Base-by-base conservation (phyloP, 192 early-diverging fungal species). In the Kappamyces sp. region DNA sequence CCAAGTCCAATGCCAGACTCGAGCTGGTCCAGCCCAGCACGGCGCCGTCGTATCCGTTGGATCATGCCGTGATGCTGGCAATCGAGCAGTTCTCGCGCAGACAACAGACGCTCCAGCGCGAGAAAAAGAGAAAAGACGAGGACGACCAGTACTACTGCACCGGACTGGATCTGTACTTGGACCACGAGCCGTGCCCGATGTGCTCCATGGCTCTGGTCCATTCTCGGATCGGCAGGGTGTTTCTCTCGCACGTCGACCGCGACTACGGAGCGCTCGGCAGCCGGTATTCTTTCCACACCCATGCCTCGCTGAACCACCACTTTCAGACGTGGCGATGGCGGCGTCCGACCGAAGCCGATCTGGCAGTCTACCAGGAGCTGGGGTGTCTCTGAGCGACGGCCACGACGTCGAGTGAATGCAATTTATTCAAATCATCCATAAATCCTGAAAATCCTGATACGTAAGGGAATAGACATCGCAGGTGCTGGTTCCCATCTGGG, bases 151-250 rank as follows among this genome's bases (percentile, higher is more conserved):
- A 97, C 63, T 66, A 94, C 23, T 93, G 90, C 60, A 91, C 80
- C 6, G 89, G 84, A 2, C 73, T 89, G 32, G 91, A 97, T 61
- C 65, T 91, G 33, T 97, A 88, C 71, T 52, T 90, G 40, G 76
- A 80, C 8, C 78, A 83, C 41, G 91, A 97, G 59, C 93, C 93
- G 3, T 97, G 93, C 50, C 79, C 80, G 13, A 97, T 94, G 93
- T 97, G 93, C 40, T 74, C 86, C 0, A 97, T 97, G 93, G 91
- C 87, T 1, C 65, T 97, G 36, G 84, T 97, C n/a, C 93, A 97
- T 68, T 97, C 93, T 12, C 82, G 93, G 3, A 80, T 97, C 43
- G 79, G 83, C 3, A 76, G 92, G 3, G 84, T 97, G n/a, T 97
- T 94, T 64, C 93, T 89, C 43, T 35, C 50, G 5, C 44, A 58